Evolutionary conservation across 805 yeast genomes (phyloP).

Genomic region (Candida vaughaniae): DNA sequence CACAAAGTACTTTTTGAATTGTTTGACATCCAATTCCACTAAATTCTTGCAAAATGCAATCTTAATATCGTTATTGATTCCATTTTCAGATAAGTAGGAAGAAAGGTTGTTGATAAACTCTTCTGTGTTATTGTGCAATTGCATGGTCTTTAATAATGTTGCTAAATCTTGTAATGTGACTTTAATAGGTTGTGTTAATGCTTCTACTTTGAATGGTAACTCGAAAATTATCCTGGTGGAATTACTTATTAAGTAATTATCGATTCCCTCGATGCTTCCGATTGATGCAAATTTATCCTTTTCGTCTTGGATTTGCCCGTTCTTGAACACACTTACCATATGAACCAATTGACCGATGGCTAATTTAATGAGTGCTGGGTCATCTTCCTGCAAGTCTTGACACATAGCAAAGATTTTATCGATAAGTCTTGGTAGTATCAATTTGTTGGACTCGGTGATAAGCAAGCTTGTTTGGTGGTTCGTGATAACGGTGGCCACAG

Average conservation of each 20-base stretch:
- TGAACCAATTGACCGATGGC: conserved; percentile 69
- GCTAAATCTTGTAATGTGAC: conserved; percentile 75
- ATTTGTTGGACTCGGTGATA: conserved; percentile 64
- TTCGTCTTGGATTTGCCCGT: conserved; percentile 63
- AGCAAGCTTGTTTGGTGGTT: conserved; percentile 81
- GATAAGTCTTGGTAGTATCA: conserved; percentile 58
- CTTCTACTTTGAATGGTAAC: conserved; percentile 69
- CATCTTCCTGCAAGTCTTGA: conserved; percentile 38
- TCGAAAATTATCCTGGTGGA: conserved; percentile 70
- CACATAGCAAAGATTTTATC: conserved; percentile 65
- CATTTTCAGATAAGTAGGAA: conserved; percentile 54
- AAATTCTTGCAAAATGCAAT: conserved; percentile 63
- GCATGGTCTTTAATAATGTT: conserved; percentile 63
- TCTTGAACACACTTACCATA: conserved; percentile 62
- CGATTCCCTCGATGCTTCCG: conserved; percentile 65
- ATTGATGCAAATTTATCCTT: conserved; percentile 51
- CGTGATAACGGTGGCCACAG: conserved; percentile 66
- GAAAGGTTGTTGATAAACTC: conserved; percentile 48
- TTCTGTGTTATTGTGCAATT: conserved; percentile 37
- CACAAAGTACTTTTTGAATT: conserved; percentile 69
- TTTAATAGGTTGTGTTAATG: conserved; percentile 69
- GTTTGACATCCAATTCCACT: conserved; percentile 54
- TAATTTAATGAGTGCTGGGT: conserved; percentile 53
- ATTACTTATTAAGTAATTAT: conserved; percentile 66
- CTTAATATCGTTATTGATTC: conserved; percentile 57